These are phyloP conservation scores for Dioszegia crocea DNA, from an alignment of 768 basidiomycete genomes.

Conservation along the genomic window DNA sequence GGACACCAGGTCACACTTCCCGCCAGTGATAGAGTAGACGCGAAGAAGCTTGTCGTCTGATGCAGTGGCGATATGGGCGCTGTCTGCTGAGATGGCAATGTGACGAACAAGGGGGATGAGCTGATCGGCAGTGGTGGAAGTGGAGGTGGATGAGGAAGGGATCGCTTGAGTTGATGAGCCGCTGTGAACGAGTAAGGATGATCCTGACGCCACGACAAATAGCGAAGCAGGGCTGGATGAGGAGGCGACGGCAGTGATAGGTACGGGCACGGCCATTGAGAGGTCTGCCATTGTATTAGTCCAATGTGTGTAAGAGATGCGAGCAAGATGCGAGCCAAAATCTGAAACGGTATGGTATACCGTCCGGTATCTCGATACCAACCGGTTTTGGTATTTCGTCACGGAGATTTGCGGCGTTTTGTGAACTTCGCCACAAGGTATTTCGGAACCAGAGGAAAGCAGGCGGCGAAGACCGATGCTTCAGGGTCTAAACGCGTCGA, in stretches of 20 bases:
- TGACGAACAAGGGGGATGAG: constrained; percentile 26
- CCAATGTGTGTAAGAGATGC: too few relatives aligned
- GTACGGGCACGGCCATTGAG: constrained; percentile 10
- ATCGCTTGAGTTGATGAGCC: constrained; percentile 1
- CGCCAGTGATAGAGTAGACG: constrained; percentile 52
- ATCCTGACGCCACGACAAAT: constrained; percentile 21
- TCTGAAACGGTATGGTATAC: too few relatives aligned
- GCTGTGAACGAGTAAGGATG: constrained; percentile 9
- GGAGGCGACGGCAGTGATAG: constrained; percentile 21
- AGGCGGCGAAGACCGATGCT: too few relatives aligned
- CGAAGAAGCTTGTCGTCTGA: constrained; percentile 75
- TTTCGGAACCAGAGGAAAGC: constrained; percentile 10
- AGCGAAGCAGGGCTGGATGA: constrained; percentile 2
- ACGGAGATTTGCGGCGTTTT: constrained; percentile 1
- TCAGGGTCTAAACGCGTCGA: constrained; percentile 10
- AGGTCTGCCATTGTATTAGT: neutral
- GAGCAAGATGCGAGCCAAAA: too few relatives aligned
- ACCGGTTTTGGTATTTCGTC: too few relatives aligned
- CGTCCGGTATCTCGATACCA: too few relatives aligned
- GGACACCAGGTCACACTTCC: constrained; percentile 3
- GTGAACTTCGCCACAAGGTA: neutral
- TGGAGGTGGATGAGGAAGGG: constrained; percentile 2
- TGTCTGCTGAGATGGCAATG: constrained; percentile 31
- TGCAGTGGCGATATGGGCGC: constrained; percentile 57
- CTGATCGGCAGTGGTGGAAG: constrained; percentile 12